Conservation (phyloP, 2,329 filamentous ascomycete genomes). For the Neurospora sp. region DNA sequence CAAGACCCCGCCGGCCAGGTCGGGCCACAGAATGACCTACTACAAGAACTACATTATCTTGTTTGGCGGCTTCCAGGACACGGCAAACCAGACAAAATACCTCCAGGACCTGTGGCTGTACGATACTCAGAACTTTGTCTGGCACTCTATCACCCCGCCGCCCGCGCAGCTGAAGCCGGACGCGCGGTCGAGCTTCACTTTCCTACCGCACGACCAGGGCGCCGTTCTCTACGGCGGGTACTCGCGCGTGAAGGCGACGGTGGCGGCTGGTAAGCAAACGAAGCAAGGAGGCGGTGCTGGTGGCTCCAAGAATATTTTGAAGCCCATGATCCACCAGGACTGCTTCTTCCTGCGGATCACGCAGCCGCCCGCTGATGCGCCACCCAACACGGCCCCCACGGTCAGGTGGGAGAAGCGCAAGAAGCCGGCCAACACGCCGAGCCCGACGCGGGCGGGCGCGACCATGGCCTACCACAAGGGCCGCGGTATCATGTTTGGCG, state of each 20-base stretch:
- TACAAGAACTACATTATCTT: slow-evolving; percentile 95
- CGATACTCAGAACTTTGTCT: slow-evolving; percentile 77
- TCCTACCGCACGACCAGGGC: slow-evolving; percentile 82
- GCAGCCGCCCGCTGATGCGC: slow-evolving; percentile 57
- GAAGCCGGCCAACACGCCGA: slow-evolving; percentile 80
- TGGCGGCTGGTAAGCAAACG: slow-evolving; percentile 50
- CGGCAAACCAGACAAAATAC: slow-evolving; percentile 89
- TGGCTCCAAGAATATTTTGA: slow-evolving; percentile 61
- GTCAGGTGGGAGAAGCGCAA: slow-evolving; percentile 91
- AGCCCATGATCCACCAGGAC: slow-evolving; percentile 87
- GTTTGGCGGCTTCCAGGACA: slow-evolving; percentile 96
- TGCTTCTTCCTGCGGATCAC: slow-evolving; percentile 84
- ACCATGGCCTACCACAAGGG: slow-evolving; percentile 95
- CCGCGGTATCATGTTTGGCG: slow-evolving; percentile 84
- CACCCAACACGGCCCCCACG: slow-evolving; percentile 53
- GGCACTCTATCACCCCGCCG: slow-evolving; percentile 68
- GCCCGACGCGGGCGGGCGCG: slow-evolving; percentile 71
- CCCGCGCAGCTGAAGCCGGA: slow-evolving; percentile 80
- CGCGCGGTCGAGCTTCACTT: slow-evolving; percentile 79
- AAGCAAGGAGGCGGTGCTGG: slow-evolving; percentile 37
- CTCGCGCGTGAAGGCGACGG: slow-evolving; percentile 72
- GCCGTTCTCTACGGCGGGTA: slow-evolving; percentile 91
- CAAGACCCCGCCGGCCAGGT: slow-evolving; percentile 72
- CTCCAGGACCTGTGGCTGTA: slow-evolving; percentile 91
- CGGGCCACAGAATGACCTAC: slow-evolving; percentile 87